These are phyloP conservation scores for Daucus carota DNA, from an alignment of 129 eudicot species.

Conservation along the genomic window DH1_v3.0 NC_030381.2:5322001-5322500, in stretches of 20 bases:
- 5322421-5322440: background rate
- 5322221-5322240: too few species aligned
- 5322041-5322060: background rate
- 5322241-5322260: background rate
- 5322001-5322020: background rate
- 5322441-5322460: background rate
- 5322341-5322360: too few species aligned
- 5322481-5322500: background rate
- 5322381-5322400: too few species aligned
- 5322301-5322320: background rate
- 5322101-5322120: background rate
- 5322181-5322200: background rate
- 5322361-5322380: too few species aligned
- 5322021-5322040: background rate
- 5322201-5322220: background rate
- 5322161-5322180: background rate
- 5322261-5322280: background rate
- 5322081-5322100: background rate
- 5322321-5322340: background rate
- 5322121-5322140: background rate
- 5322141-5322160: background rate
- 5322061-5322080: background rate
- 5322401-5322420: too few species aligned
- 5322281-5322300: background rate
- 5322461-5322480: background rate